phyloP scores from a whole-genome alignment of 768 basidiomycete species.

The Hemileccinum impolitum region DNA sequence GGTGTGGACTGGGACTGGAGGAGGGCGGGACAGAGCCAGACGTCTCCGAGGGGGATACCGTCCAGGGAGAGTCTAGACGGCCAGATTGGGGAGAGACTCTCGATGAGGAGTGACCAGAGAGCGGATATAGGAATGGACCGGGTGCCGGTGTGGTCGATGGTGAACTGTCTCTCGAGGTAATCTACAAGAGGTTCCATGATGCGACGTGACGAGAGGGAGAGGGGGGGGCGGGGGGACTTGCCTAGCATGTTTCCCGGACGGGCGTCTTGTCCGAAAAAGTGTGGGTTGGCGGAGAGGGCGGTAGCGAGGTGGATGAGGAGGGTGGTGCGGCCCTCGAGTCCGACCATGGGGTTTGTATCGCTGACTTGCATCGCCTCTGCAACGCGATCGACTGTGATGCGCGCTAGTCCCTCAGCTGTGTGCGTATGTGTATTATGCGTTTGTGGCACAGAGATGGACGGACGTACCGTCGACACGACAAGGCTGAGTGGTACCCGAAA shows the following conservation, averaged over 20 bases:
- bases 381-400: conserved; percentile 57
- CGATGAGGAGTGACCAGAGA: conserved; percentile 80
- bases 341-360: conserved; percentile 80
- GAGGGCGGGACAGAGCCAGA: conserved; percentile 80
- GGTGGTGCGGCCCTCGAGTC: conserved; percentile 79
- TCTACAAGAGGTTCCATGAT: too few relatives aligned
- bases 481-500: conserved; percentile 64
- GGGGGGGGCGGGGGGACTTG: too few relatives aligned
- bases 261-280: conserved; percentile 70
- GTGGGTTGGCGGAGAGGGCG: conserved; percentile 62
- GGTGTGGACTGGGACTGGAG: conserved; percentile 24
- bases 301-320: conserved; percentile 70
- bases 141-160: conserved; percentile 21
- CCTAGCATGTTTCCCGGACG: conserved; percentile 84
- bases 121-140: conserved; percentile 64
- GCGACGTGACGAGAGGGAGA: too few relatives aligned
- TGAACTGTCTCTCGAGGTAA: too few relatives aligned
- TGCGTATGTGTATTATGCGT: too few relatives aligned
- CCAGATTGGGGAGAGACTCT: conserved; percentile 87
- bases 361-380: conserved; percentile 77
- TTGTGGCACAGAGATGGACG: not conserved
- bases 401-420: conserved; percentile 66
- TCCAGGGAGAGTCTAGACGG: conserved; percentile 68
- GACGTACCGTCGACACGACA: conserved; percentile 73
- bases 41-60: conserved; percentile 80